Base-by-base conservation (phyloP, 495 filamentous ascomycete genomes). In the Peziza echinospora region DNA sequence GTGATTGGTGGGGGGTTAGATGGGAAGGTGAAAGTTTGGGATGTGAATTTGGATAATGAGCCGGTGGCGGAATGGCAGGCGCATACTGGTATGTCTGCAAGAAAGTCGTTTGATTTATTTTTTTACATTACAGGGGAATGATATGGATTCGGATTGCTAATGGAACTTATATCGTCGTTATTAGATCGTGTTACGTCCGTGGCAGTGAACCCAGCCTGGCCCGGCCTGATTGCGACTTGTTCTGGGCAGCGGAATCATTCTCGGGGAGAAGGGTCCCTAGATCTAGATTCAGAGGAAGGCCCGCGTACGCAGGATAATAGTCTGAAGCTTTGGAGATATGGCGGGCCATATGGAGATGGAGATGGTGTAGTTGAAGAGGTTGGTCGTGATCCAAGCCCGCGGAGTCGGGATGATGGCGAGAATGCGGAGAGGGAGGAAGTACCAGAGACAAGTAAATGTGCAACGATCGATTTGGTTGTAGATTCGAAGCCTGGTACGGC, bases 21-120 rank as follows among this genome's bases (percentile, higher is more conserved):
- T 65, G 91, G 89, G 0, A 59, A 63, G 11, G 78, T 92, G 47
- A 72, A 75, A 47, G 70, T 80, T 19, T 97, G 84, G 84, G 71
- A 71, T 47, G 69, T 77, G 25, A 68, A 55, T 26, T 24, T 44
- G 73, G 5, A 73, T 67, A 47, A 59, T 10, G 47, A 47, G 22
- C 42, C 57, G 10, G 53, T 61, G 24, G 53, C 44, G 1, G 53
- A 34, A 17, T 56, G 62, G 52, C 25, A 58, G 24, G 57, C 61
- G 22, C 61, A 65, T 55, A 45, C 51, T 42, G 57, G 64, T 60
- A 49, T 47, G 13, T 2, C 13, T 17, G 13, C 30, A 17, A 5
- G 3, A 37, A 37, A 17, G 13, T 37, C 0, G n/a, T n/a, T n/a
- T n/a, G n/a, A n/a, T n/a, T n/a, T n/a, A n/a, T n/a, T n/a, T 17